These are phyloP conservation scores for Withania somnifera DNA, from an alignment of 305 asterid species.

Conservation along the genomic window DNA sequence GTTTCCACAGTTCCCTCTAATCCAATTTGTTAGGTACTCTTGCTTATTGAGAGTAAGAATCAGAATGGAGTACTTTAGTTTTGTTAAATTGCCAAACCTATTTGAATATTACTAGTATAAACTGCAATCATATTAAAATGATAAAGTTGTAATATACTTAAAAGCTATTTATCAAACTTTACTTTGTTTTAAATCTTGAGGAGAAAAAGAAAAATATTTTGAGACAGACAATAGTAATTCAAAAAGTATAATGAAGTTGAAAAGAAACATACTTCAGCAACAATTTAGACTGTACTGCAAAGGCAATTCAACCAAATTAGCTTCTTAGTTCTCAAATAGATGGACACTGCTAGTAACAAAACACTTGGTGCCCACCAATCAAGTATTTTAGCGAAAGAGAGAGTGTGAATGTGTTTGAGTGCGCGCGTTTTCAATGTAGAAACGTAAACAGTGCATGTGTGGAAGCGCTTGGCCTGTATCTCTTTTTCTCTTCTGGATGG, in stretches of 20 bases:
- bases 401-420: background rate
- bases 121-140: background rate
- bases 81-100: background rate
- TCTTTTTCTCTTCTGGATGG: background rate
- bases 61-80: background rate
- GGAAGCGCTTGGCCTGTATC: conserved; percentile 15
- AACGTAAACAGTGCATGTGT: conserved; percentile 33
- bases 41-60: background rate
- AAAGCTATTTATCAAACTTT: background rate
- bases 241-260: background rate
- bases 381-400: background rate
- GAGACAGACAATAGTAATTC: background rate
- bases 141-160: background rate
- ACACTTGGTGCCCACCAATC: too few species aligned
- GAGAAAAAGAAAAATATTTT: background rate
- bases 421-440: background rate
- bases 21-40: background rate
- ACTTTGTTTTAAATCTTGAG: background rate
- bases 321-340: background rate
- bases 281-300: background rate
- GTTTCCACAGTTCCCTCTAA: background rate
- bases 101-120: background rate
- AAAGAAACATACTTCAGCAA: background rate
- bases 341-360: background rate
- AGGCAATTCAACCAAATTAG: background rate